A percentile compares a stretch with the other conserved stretches of the same genome.
Conservation (phyloP, 345 rosid species). For the Sisymbrium irio region DNA sequence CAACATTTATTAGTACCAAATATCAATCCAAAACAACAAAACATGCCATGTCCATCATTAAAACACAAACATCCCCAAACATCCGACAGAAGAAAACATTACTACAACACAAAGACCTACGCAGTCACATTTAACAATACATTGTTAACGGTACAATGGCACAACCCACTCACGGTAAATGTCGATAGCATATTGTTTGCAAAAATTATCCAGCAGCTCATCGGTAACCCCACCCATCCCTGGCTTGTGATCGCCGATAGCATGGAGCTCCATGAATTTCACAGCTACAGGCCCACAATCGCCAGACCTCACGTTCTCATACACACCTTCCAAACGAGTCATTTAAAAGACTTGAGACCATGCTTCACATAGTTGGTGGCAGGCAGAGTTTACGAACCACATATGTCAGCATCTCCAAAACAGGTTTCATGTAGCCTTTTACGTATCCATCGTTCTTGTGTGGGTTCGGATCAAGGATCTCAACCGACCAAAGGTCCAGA, state of each 20-base stretch:
- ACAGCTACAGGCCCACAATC: background rate
- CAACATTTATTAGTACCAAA: too few relatives aligned
- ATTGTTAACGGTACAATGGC: too few relatives aligned
- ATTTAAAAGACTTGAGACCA: background rate
- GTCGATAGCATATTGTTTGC: background rate
- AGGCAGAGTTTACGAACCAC: background rate
- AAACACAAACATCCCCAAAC: too few relatives aligned
- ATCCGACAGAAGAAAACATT: too few relatives aligned
- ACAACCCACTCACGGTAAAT: background rate
- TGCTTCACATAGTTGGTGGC: background rate
- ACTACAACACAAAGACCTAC: too few relatives aligned
- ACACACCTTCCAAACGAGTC: background rate
- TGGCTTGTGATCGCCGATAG: background rate
- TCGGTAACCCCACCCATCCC: background rate
- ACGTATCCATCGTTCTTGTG: too few relatives aligned
- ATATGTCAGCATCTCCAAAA: background rate
- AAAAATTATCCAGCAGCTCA: background rate
- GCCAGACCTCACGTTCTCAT: background rate
- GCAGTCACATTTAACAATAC: too few relatives aligned
- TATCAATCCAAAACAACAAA: too few relatives aligned
- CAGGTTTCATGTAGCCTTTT: background rate
- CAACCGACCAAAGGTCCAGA: too few relatives aligned
- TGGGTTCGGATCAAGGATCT: too few relatives aligned
- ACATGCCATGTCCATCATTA: too few relatives aligned
- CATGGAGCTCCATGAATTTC: background rate